Evolutionary conservation across 495 filamentous ascomycete species (phyloP).

Genomic region (Parmelia sp.): DNA sequence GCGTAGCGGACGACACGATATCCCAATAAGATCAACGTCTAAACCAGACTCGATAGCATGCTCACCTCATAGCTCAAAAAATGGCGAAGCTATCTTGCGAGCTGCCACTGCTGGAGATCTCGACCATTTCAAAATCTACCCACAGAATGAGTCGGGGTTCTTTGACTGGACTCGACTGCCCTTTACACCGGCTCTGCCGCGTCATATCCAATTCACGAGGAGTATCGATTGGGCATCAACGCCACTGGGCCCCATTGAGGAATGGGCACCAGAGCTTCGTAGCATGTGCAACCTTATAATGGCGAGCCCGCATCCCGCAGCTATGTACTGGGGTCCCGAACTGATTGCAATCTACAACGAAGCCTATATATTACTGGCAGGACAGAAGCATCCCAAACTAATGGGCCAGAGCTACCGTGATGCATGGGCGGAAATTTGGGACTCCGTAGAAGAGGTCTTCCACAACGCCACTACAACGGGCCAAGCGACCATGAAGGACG

Average conservation of each 20-base stretch:
- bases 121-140: constrained; percentile 26
- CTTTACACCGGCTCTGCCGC: constrained; percentile 47
- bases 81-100: constrained; percentile 30
- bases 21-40: constrained; percentile 1
- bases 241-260: constrained; percentile 57
- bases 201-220: constrained; percentile 60
- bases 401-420: constrained; percentile 61
- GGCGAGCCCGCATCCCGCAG: constrained; percentile 64
- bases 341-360: constrained; percentile 67
- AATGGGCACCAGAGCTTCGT: constrained; percentile 55
- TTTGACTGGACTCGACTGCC: constrained; percentile 70
- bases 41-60: constrained; percentile 3
- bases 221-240: constrained; percentile 61
- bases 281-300: constrained; percentile 63
- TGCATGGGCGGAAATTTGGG: constrained; percentile 64
- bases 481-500: constrained; percentile 67
- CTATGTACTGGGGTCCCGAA: constrained; percentile 66
- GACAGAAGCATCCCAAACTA: constrained; percentile 59
- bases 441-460: constrained; percentile 54
- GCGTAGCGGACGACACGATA: background rate
- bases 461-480: constrained; percentile 51
- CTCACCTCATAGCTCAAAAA: constrained; percentile 8
- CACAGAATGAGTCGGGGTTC: constrained; percentile 19
- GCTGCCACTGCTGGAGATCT: constrained; percentile 31
- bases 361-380: constrained; percentile 60